phyloP scores from a whole-genome alignment of 2,329 filamentous ascomycete genomes.

The Lecanoromycetidae sp. region DNA sequence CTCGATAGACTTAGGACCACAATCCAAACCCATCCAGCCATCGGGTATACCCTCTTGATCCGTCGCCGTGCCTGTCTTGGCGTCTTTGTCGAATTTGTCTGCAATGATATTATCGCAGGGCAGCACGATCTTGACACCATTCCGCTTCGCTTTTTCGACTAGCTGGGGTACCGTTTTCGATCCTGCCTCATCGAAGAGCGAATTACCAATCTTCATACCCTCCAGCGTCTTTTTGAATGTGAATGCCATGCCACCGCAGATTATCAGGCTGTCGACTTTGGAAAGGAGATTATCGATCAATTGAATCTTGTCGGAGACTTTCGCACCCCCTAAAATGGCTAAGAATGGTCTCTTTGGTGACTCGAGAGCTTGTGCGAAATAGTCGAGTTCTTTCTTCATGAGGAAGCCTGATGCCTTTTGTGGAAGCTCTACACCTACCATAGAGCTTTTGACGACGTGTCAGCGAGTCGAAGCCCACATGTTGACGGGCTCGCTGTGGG shows the following conservation, averaged over 20 bases:
- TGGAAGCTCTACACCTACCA: slow-evolving; percentile 92
- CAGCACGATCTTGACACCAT: slow-evolving; percentile 89
- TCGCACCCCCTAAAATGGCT: slow-evolving; percentile 93
- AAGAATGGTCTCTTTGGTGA: slow-evolving; percentile 90
- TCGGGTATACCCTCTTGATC: slow-evolving; percentile 86
- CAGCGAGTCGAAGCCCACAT: no score
- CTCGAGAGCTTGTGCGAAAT: slow-evolving; percentile 96
- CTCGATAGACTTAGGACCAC: slow-evolving; percentile 75
- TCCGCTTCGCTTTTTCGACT: slow-evolving; percentile 89
- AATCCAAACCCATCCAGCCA: slow-evolving; percentile 96
- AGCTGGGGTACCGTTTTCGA: slow-evolving; percentile 80
- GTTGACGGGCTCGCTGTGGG: no score
- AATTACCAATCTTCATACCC: slow-evolving; percentile 77
- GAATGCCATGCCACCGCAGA: slow-evolving; percentile 98
- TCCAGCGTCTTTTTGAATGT: slow-evolving; percentile 99
- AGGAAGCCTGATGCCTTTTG: slow-evolving; percentile 97
- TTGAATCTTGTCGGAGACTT: slow-evolving; percentile 99
- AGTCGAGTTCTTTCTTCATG: slow-evolving; percentile 99
- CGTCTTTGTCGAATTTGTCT: slow-evolving; percentile 85
- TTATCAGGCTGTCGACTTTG: slow-evolving; percentile 93
- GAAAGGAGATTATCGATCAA: slow-evolving; percentile 97
- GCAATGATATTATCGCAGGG: slow-evolving; percentile 93
- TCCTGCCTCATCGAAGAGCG: slow-evolving; percentile 84
- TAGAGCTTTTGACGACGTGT: no score
- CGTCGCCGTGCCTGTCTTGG: slow-evolving; percentile 66